Conservation (phyloP, 306 rosid genomes). For the Senna tora region DNA sequence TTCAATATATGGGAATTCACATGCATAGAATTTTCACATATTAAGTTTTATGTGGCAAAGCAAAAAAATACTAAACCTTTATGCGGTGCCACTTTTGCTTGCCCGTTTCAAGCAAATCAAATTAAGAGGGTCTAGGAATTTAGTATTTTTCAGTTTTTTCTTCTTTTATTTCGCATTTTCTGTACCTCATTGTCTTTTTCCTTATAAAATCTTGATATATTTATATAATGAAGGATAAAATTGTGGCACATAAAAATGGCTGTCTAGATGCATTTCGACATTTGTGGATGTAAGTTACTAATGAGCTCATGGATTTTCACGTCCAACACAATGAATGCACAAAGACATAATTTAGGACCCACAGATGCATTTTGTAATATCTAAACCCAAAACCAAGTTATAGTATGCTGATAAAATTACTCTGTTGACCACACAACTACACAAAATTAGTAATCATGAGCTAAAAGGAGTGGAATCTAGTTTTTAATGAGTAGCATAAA, state of each 20-base stretch:
- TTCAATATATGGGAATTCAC: not conserved
- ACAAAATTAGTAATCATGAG: not conserved
- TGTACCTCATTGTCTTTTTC: not conserved
- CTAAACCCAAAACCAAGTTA: not conserved
- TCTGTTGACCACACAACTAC: not conserved
- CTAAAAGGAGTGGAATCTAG: not conserved
- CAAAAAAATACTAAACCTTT: not conserved
- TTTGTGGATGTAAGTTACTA: not conserved
- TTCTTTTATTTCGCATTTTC: not conserved
- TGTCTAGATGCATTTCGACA: not conserved
- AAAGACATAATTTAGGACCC: not conserved
- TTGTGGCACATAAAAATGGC: not conserved
- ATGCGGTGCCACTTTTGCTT: not conserved
- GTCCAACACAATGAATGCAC: constrained; percentile 11
- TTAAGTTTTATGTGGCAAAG: not conserved
- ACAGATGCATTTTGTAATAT: not conserved
- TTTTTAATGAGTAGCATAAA: not conserved
- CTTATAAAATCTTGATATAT: not conserved
- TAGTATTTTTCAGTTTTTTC: not conserved
- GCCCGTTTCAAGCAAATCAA: not conserved
- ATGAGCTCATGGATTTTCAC: not conserved
- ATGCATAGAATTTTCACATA: not conserved
- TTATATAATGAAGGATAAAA: not conserved
- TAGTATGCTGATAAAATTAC: not conserved
- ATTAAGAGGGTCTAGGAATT: not conserved